Conservation (phyloP, 768 basidiomycete genomes). For the Agrocybe pediades region DNA sequence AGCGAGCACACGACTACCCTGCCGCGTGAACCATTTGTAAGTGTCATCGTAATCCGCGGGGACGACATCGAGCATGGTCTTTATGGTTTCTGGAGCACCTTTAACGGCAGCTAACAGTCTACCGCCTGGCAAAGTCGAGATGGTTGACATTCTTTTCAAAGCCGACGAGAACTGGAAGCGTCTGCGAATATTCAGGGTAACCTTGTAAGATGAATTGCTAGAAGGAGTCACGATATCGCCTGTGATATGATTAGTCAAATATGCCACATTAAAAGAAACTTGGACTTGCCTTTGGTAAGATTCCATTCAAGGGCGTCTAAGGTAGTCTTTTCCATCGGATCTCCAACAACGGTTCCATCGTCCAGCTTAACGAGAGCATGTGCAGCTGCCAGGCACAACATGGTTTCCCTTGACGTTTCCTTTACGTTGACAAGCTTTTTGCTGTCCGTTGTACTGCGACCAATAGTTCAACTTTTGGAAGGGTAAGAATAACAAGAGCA, state of each 20-base stretch:
- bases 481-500: slow-evolving; percentile 7
- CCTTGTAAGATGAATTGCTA: slow-evolving; percentile 54
- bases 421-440: slow-evolving; percentile 77
- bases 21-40: slow-evolving; percentile 91
- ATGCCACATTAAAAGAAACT: neutral
- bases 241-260: slow-evolving; percentile 12
- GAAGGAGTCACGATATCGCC: slow-evolving; percentile 75
- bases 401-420: slow-evolving; percentile 76
- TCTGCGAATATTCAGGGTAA: slow-evolving; percentile 73
- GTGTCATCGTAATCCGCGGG: slow-evolving; percentile 90
- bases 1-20: slow-evolving; percentile 92
- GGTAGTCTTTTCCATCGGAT: slow-evolving; percentile 99
- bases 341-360: slow-evolving; percentile 92
- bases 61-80: slow-evolving; percentile 73
- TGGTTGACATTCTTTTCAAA: slow-evolving; percentile 95
- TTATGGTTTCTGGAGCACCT: slow-evolving; percentile 97
- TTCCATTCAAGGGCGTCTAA: slow-evolving; percentile 91
- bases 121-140: slow-evolving; percentile 66
- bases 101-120: slow-evolving; percentile 78
- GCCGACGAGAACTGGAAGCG: slow-evolving; percentile 98
- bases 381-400: slow-evolving; percentile 86
- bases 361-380: slow-evolving; percentile 95
- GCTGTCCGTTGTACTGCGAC: slow-evolving; percentile 44
- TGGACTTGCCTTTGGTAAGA: slow-evolving; percentile 58
- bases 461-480: neutral